phyloP scores from a whole-genome alignment of 140 eudicot genomes.

The Stevia rebaudiana region DNA sequence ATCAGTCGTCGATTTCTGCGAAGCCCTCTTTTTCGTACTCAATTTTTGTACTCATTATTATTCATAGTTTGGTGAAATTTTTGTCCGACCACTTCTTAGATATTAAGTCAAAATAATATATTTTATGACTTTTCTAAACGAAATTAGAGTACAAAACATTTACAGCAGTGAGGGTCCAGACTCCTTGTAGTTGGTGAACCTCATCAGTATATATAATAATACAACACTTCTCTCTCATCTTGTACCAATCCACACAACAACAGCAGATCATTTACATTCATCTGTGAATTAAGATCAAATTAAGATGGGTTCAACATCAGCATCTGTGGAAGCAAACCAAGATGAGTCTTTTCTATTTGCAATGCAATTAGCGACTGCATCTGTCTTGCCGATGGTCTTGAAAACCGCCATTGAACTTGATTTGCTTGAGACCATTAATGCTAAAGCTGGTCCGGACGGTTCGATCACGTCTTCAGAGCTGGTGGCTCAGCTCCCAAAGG shows the following conservation, averaged over 20 bases:
- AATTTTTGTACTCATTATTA: too few relatives aligned
- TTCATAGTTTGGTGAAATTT: constrained; percentile 12
- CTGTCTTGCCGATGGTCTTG: constrained; percentile 82
- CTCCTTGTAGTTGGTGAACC: constrained; percentile 15
- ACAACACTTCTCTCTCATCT: not conserved
- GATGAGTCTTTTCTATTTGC: constrained; percentile 66
- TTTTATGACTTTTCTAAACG: not conserved
- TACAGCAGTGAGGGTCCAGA: not conserved
- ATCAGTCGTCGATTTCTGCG: not conserved
- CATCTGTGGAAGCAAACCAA: constrained; percentile 8
- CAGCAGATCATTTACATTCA: not conserved
- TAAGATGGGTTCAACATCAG: constrained; percentile 42
- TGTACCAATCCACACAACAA: not conserved
- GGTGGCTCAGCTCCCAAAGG: constrained; percentile 53
- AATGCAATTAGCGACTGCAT: constrained; percentile 72
- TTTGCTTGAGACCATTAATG: constrained; percentile 59
- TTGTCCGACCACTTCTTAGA: constrained; percentile 12
- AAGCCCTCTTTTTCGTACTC: not conserved
- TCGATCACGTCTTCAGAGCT: constrained; percentile 54
- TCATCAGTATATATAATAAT: constrained; percentile 14
- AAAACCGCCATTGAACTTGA: constrained; percentile 82
- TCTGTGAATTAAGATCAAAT: not conserved
- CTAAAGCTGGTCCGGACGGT: constrained; percentile 62
- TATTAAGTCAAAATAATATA: not conserved
- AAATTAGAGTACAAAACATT: not conserved